These are phyloP conservation scores for Hypoxylon sp. DNA, from an alignment of 2,329 filamentous ascomycete genomes.

Conservation along the genomic window DNA sequence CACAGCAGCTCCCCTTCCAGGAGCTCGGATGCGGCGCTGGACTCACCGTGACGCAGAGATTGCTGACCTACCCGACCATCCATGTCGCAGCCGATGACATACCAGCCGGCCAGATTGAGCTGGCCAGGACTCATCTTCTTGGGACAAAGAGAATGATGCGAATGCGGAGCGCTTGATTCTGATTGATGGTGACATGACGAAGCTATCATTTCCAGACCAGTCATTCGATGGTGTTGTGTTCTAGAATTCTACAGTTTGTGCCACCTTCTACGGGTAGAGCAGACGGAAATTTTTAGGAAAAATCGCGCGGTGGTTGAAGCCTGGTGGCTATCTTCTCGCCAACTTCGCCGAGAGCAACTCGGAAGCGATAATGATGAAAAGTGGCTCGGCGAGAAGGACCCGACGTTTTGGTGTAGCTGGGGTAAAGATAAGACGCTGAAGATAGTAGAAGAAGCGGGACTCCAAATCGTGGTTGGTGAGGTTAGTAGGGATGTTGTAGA, in stretches of 20 bases:
- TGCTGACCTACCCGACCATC: conserved; percentile 48
- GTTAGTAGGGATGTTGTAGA: conserved; percentile 51
- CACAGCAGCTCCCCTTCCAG: conserved; percentile 47
- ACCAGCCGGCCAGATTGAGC: conserved; percentile 52
- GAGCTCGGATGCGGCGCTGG: conserved; percentile 60
- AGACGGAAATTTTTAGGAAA: not conserved
- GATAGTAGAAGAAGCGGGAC: conserved; percentile 45
- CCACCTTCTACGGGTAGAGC: not conserved
- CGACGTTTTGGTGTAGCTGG: conserved; percentile 61
- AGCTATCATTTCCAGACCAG: not conserved
- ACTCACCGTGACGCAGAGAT: conserved; percentile 52
- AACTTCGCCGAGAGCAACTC: conserved; percentile 50
- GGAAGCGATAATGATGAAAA: conserved; percentile 49
- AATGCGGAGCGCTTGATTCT: conserved; percentile 17
- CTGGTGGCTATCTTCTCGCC: not conserved
- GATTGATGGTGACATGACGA: not conserved
- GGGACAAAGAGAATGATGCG: conserved; percentile 14
- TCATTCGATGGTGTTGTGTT: not conserved
- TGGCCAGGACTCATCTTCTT: conserved; percentile 49
- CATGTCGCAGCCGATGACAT: conserved; percentile 58
- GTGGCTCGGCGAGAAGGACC: conserved; percentile 57
- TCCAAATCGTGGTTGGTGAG: not conserved
- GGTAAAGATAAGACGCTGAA: conserved; percentile 53
- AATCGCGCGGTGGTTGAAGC: not conserved
- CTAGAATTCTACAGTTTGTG: not conserved